Evolutionary conservation across 768 basidiomycete species (phyloP).

Genomic region (Symmetrospora coprosmae): DNA sequence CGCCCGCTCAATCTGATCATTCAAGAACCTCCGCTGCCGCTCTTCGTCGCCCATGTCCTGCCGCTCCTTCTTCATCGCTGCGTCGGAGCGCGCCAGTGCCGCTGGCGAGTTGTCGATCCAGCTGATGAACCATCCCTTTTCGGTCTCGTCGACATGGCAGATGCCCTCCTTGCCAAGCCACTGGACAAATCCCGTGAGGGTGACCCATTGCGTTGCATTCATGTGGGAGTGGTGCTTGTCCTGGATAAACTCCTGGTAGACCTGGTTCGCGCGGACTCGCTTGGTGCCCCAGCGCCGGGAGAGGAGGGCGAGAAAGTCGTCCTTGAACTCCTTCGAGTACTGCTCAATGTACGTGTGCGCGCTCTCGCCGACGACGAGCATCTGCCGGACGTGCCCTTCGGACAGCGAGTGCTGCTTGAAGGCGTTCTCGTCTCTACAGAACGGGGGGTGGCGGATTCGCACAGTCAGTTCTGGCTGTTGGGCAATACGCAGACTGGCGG

Average conservation of each 20-base stretch:
- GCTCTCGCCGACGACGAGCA: constrained; percentile 90
- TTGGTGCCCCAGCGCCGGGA: constrained; percentile 88
- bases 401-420: constrained; percentile 89
- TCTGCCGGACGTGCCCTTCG: constrained; percentile 83
- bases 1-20: constrained; percentile 88
- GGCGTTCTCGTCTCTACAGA: constrained; percentile 68
- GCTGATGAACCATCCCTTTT: constrained; percentile 92
- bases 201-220: constrained; percentile 91
- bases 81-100: constrained; percentile 81
- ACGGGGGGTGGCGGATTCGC: not conserved
- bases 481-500: not conserved
- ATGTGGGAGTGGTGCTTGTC: constrained; percentile 92
- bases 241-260: constrained; percentile 94
- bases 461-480: not conserved
- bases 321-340: constrained; percentile 76
- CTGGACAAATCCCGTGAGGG: constrained; percentile 87
- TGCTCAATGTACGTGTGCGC: constrained; percentile 82
- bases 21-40: constrained; percentile 71
- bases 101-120: constrained; percentile 97
- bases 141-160: constrained; percentile 88
- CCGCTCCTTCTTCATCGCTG: constrained; percentile 78
- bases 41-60: constrained; percentile 85
- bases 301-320: constrained; percentile 77
- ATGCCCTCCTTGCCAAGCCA: constrained; percentile 72
- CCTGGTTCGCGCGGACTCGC: constrained; percentile 81